These are phyloP conservation scores for Russula vinacea DNA, from an alignment of 768 basidiomycete species.

Conservation along the genomic window DNA sequence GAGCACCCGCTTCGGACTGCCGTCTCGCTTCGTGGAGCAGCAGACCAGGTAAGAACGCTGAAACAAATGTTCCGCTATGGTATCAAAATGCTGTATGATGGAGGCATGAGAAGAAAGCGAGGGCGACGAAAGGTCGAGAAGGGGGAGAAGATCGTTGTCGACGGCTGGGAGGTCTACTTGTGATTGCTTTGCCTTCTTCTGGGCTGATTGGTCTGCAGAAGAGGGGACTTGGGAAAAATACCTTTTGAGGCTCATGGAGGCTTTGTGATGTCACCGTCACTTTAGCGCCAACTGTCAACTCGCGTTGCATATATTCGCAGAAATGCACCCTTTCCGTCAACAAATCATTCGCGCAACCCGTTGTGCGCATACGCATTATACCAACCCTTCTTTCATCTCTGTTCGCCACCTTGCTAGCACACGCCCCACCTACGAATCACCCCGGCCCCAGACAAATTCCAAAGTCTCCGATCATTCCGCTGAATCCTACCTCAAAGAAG, in stretches of 20 bases:
- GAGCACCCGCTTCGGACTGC: constrained; percentile 33
- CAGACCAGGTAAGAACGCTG: constrained; percentile 20
- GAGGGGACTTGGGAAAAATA: constrained; percentile 19
- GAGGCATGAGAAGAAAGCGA: constrained; percentile 19
- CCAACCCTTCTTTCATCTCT: constrained; percentile 8
- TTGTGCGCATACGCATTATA: neutral
- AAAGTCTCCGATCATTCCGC: constrained; percentile 34
- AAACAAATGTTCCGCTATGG: constrained; percentile 22
- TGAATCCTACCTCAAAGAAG: constrained; percentile 40
- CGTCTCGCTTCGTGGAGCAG: constrained; percentile 15
- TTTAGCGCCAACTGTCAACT: neutral
- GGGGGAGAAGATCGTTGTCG: constrained; percentile 18
- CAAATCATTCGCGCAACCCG: neutral
- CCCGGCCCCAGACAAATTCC: neutral
- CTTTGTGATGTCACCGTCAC: constrained; percentile 11
- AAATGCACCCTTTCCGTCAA: constrained; percentile 9
- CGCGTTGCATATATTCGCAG: neutral
- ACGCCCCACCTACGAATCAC: neutral
- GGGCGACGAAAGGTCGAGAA: constrained; percentile 24
- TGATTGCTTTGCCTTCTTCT: constrained; percentile 19
- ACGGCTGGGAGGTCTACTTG: constrained; percentile 18
- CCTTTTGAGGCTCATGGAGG: constrained; percentile 22
- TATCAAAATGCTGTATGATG: constrained; percentile 23
- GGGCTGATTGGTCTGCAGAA: neutral
- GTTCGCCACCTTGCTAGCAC: constrained; percentile 4